Evolutionary conservation across 1,139 yeast genomes (phyloP), one percentile per base, ranked within the genome.

Genomic region (Pneumocystis sp.): DNA sequence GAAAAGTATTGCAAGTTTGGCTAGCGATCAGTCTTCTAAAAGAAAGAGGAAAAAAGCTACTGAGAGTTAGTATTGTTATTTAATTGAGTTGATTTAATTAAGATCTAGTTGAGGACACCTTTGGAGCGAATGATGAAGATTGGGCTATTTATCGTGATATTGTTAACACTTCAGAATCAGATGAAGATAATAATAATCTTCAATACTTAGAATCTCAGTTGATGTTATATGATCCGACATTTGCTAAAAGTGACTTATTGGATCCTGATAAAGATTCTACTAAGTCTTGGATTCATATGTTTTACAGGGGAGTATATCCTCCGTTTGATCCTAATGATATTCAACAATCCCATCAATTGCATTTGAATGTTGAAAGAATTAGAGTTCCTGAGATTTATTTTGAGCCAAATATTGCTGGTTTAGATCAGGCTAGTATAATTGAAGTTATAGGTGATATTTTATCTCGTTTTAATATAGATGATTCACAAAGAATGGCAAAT

Each of bases 71-170:
- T 96, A 89, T 25, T 50, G 12, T 25, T 10, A 21, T 50, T 25
- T 50, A 17, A 25, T 50, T 25, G n/a, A 25, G 25, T 10, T 25
- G 10, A 12, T 25, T 31, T 72, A 62, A 64, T 34, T 35, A 64
- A 21, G 89, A 88, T 72, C 96, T 89, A 73, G 96, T 95, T 15
- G 90, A 86, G 72, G 97, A 91, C 75, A 89, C 91, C 0, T 93
- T 93, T 76, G 97, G 97, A 67, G 93, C 97, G 3, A 86, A 90
- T 72, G 98, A 93, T 73, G 96, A 88, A 65, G 98, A 93, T 74
- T 93, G 97, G 97, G 83, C 87, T 59, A 85, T 90, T 31, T 93
- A 93, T 74, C 82, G 95, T 71, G 95, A 89, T 71, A 86, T 90
- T 64, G 84, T 90, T 29, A 85, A 83, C 68, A 85, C 81, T 17